phyloP scores from a whole-genome alignment of 169 alveolate species.

The Condylostoma magnum region DNA sequence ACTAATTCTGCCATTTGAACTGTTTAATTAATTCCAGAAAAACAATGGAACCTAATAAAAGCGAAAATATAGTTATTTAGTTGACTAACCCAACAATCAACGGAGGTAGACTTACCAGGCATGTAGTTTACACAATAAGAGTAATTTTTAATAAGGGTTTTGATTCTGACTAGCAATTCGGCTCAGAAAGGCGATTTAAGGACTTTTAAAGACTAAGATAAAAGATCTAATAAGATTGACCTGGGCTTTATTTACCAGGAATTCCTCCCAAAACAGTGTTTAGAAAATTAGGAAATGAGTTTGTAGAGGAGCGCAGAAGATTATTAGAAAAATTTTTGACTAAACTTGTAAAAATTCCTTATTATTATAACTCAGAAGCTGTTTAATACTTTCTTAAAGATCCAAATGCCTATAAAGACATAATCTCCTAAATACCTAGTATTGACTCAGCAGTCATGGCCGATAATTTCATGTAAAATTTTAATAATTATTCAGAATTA shows the following conservation, averaged over 20 bases:
- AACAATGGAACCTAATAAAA: too few species aligned
- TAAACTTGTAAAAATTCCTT: conserved; percentile 15
- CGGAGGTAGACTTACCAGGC: too few species aligned
- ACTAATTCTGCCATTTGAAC: too few species aligned
- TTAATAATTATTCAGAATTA: not conserved
- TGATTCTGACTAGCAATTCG: too few species aligned
- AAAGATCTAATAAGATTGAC: conserved; percentile 54
- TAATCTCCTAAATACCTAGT: not conserved
- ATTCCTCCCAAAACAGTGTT: conserved; percentile 56
- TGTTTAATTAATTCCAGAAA: too few species aligned
- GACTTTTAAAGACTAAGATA: conserved; percentile 54
- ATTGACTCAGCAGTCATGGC: not conserved
- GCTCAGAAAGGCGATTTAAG: conserved; percentile 60
- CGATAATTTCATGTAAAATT: not conserved
- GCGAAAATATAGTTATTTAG: too few species aligned
- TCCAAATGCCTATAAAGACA: not conserved
- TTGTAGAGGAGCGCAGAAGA: conserved; percentile 52
- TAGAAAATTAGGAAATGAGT: conserved; percentile 35
- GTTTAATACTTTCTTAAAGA: conserved; percentile 36
- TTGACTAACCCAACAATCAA: too few species aligned
- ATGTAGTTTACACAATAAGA: too few species aligned
- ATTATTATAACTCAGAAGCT: conserved; percentile 40
- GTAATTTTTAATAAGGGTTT: too few species aligned
- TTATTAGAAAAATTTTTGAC: conserved; percentile 55
- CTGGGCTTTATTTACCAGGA: conserved; percentile 63